Evolutionary conservation across 805 yeast species (phyloP), one percentile per base, ranked within the genome.

Genomic region (Cyberlindnera americana): DNA sequence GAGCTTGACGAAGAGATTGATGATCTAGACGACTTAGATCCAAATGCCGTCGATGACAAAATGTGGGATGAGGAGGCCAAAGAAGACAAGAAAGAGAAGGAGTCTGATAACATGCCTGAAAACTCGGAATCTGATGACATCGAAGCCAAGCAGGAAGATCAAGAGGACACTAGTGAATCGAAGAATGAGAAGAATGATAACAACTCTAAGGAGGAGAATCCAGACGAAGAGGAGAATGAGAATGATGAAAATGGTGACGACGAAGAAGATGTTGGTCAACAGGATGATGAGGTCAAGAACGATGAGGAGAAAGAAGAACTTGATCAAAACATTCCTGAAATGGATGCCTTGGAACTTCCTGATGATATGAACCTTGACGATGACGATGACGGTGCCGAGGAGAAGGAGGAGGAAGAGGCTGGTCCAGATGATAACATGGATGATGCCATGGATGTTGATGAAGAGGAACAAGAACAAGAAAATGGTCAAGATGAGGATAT

Each of bases 61-160:
- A 88, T 88, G 96, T 91, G 98, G 96, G 93, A 91, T 55, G 97
- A 90, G 54, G 89, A 91, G 58, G 85, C 83, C 11, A 73, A 79
- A 41, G 88, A 81, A 13, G 77, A 77, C 47, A 72, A 76, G 16
- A 85, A 87, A 55, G 96, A 89, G 54, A 89, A 89, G 57, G 86
- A 88, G 30, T 72, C 90, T 8, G 95, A 89, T 19, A 68, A 75
- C 41, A 64, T 78, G 65, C 80, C 87, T 3, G 78, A 81, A 11
- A 69, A 73, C 42, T 64, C 77, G 2, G 66, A 71, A 29, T 63
- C 77, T 27, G 77, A 67, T 34, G 70, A 69, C 31, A 57, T 68
- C 19, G 59, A 65, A 42, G 70, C 70, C 9, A 57, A 59, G 14
- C 69, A 61, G 21, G 67, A 65, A 14, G 62, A 65, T 19, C 27